Evolutionary conservation across 2,329 filamentous ascomycete genomes (phyloP), one percentile per base, ranked within the genome.

Genomic region (Sporothrix pseudoabietina): DNA sequence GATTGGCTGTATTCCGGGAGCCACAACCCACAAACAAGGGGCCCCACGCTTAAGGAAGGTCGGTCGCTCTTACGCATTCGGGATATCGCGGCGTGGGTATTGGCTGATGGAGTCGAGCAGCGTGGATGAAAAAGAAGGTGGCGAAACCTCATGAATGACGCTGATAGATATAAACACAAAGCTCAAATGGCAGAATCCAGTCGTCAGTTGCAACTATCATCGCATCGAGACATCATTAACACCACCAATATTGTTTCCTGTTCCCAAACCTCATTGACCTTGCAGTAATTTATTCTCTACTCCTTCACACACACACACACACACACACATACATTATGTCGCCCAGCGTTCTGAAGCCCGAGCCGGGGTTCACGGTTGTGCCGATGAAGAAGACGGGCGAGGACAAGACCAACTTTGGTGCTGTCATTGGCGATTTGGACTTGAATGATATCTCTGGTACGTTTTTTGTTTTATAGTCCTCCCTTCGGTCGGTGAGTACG

Each of bases 391-490:
- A 78, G 75, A 39, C 72, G 47, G 75, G 78, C 47, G 76, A 77
- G 19, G 80, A 83, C 61, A 83, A 86, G 74, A 75, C 78, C 71
- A 78, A 81, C 26, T 81, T 80, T 72, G 82, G 82, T 19, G 82
- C 80, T 7, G 77, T 79, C 14, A 77, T 84, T 10, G 79, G 78
- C 5, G 81, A 78, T 1, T 52, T 84, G 0, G 80, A 84, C 73
- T 77, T 85, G 0, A 80, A 81, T 59, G 75, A 80, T 35, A 80
- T 84, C 30, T 76, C 71, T 54, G 78, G 80, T 80, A 72, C 72
- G 77, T 71, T 26, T 4, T 35, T 26, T 26, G 26, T 26, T 26
- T 26, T 26, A 26, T 1, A 1, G 10, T 35, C 30, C 32, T 26
- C 4, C 6, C 32, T 9, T 39, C 35, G 19, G 22, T 30, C 4